Evolutionary conservation across 176 grass and related monocot species (phyloP).

Genomic region (Carex cristatella): DNA sequence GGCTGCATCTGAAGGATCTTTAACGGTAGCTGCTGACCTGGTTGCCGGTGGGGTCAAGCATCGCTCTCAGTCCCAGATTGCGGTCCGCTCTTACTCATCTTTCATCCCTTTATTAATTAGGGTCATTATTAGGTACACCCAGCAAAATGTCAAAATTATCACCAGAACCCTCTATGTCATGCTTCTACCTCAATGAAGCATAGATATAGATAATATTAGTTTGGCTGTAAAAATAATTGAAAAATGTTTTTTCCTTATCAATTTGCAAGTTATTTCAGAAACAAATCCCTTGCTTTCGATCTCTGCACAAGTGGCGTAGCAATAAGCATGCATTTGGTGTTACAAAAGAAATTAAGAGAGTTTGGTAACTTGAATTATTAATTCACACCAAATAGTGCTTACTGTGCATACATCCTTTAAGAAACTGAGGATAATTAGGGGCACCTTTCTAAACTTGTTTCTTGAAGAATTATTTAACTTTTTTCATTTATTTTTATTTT

Average conservation of each 20-base stretch:
- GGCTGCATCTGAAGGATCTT: conserved; percentile 53
- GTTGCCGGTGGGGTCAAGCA: conserved; percentile 46
- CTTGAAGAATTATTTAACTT: background rate
- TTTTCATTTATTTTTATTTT: background rate
- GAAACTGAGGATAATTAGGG: background rate
- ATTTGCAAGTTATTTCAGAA: background rate
- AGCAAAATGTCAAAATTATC: background rate
- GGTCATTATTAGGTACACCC: background rate
- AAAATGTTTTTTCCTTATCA: background rate
- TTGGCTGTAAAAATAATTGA: background rate
- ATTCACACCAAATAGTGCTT: background rate
- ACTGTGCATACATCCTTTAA: background rate
- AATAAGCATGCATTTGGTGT: background rate
- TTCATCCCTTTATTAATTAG: background rate
- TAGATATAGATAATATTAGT: background rate
- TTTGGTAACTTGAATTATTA: background rate
- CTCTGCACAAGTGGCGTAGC: background rate
- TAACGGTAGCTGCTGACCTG: conserved; percentile 57
- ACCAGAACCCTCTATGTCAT: background rate
- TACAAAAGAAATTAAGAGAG: background rate
- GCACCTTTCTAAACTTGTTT: background rate
- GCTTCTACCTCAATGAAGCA: background rate
- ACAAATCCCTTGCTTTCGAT: background rate
- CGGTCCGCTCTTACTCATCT: background rate
- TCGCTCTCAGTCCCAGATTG: background rate